phyloP scores from a whole-genome alignment of 2,329 filamentous ascomycete genomes.

The Acrodontium crateriforme region DNA sequence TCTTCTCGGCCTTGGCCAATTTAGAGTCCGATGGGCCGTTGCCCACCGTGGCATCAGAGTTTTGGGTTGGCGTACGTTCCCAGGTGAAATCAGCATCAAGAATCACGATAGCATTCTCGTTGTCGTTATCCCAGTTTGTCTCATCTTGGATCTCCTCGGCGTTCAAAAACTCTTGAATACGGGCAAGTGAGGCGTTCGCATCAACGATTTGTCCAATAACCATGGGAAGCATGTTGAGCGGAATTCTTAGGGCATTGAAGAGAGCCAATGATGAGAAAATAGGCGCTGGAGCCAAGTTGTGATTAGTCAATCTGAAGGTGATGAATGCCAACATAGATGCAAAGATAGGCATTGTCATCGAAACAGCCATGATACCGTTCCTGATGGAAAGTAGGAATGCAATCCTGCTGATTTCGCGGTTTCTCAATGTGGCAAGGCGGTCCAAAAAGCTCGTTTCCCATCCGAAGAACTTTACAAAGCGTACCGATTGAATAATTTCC shows the following conservation, averaged over 20 bases:
- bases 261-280: constrained; percentile 88
- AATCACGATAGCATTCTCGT: constrained; percentile 50
- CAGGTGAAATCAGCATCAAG: constrained; percentile 69
- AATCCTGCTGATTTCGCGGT: constrained; percentile 67
- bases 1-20: constrained; percentile 24
- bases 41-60: constrained; percentile 25
- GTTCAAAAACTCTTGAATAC: constrained; percentile 77
- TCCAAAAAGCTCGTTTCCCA: constrained; percentile 83
- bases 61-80: constrained; percentile 52
- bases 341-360: constrained; percentile 80
- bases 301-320: constrained; percentile 52
- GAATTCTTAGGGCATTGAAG: constrained; percentile 83
- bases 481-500: constrained; percentile 78
- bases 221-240: constrained; percentile 75
- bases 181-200: constrained; percentile 68
- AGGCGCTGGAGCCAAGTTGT: constrained; percentile 56
- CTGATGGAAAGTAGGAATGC: constrained; percentile 70
- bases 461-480: constrained; percentile 93
- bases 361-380: constrained; percentile 72
- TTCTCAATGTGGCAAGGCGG: constrained; percentile 59
- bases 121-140: constrained; percentile 40
- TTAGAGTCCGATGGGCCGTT: constrained; percentile 16
- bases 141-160: constrained; percentile 75
- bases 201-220: constrained; percentile 84
- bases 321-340: constrained; percentile 94